These are phyloP conservation scores for Leccinum cinnamomeum DNA, from an alignment of 1,284 basidiomycete genomes.

Conservation along the genomic window DNA sequence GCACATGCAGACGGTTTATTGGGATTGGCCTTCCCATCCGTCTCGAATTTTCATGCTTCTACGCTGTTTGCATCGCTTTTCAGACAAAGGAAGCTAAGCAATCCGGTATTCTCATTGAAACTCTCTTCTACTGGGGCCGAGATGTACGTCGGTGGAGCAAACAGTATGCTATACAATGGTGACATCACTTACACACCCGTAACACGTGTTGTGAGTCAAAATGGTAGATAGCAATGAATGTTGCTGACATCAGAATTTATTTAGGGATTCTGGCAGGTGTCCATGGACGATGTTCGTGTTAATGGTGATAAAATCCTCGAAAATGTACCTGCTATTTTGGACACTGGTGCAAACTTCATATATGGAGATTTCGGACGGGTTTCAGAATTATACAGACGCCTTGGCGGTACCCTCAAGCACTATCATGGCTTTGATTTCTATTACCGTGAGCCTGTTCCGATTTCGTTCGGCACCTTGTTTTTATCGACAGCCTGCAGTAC, in stretches of 20 bases:
- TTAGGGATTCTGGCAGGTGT: not conserved
- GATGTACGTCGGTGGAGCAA: too few species aligned
- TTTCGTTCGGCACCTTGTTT: not conserved
- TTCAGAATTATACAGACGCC: not conserved
- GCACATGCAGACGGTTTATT: too few species aligned
- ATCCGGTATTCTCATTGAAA: too few species aligned
- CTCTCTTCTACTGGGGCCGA: too few species aligned
- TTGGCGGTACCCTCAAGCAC: not conserved
- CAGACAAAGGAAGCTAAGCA: not conserved
- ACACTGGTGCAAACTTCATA: too few species aligned
- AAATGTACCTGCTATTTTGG: not conserved
- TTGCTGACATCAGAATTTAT: not conserved
- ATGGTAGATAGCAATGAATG: not conserved
- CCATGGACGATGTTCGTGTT: not conserved
- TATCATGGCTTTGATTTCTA: too few species aligned
- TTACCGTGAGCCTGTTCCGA: not conserved
- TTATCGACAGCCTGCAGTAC: not conserved
- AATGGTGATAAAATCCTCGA: not conserved
- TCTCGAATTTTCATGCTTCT: too few species aligned
- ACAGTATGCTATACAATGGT: too few species aligned
- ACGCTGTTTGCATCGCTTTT: too few species aligned
- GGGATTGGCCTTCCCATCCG: too few species aligned
- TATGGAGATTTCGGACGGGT: not conserved
- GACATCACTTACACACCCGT: too few species aligned
- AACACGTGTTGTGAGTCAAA: not conserved